Conservation (phyloP, 148 eudicot genomes). For the Silene conica region DNA sequence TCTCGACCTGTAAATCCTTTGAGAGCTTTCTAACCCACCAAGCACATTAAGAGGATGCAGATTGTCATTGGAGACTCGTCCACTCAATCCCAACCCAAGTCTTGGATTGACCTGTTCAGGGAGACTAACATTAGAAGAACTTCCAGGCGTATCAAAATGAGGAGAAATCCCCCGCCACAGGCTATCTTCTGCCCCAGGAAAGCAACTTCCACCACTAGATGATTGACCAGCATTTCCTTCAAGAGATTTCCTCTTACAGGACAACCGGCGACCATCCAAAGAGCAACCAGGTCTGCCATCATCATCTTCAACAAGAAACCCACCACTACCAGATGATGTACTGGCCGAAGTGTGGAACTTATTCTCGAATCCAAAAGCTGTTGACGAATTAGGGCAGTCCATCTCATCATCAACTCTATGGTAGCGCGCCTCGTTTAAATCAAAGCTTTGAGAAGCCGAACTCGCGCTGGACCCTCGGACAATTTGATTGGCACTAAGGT, state of each 20-base stretch:
- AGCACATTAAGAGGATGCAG: conserved; percentile 30
- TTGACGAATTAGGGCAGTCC: conserved; percentile 33
- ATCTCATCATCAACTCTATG: conserved; percentile 35
- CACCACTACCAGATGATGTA: conserved; percentile 45
- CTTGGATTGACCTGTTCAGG: conserved; percentile 46
- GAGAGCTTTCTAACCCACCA: conserved; percentile 41
- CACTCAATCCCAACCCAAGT: conserved; percentile 46
- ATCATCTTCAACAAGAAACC: conserved; percentile 43
- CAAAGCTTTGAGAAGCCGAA: conserved; percentile 38
- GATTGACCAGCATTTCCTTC: conserved; percentile 73
- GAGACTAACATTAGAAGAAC: conserved; percentile 15
- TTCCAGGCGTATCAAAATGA: conserved; percentile 35
- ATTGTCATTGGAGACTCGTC: conserved; percentile 37
- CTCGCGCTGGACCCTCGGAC: conserved; percentile 31
- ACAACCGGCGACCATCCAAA: conserved; percentile 51
- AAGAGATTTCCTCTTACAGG: conserved; percentile 78
- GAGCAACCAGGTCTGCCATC: conserved; percentile 50
- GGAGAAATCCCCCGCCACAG: conserved; percentile 49
- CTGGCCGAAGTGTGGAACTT: conserved; percentile 32
- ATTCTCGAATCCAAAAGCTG: conserved; percentile 33
- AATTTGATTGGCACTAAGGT: conserved; percentile 31
- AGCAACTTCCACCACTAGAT: conserved; percentile 52
- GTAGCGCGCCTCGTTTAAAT: conserved; percentile 36
- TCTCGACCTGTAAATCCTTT: conserved; percentile 55
- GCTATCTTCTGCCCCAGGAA: conserved; percentile 38